Base-by-base conservation (phyloP, 208 protist species). In the Crithidia bombi region DNA sequence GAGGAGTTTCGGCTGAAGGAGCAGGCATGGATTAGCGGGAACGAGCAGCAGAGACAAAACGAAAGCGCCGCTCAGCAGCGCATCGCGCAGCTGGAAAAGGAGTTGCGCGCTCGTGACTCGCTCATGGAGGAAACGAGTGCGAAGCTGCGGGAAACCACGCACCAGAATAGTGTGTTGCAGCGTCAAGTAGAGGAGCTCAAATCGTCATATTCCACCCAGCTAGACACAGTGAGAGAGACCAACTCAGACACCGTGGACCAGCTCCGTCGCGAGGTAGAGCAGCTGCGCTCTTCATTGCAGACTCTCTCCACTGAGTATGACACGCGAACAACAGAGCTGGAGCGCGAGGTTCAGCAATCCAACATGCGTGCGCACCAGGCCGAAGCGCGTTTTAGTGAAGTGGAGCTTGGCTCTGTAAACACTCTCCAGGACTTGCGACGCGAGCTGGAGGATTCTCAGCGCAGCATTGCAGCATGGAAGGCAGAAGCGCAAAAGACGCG, bases 381-480 rank as follows among this genome's bases (percentile, higher is more conserved):
- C 6, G 86, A 92, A 69, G 62, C 73, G 33, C 79, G 75, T 15
- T 75, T 92, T 14, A 82, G 63, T 30, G 82, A 89, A 44, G 65
- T 86, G 39, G 62, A 69, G 51, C 33, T 80, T 49, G 70, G 64
- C 14, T 78, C 82, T 4, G 67, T 87, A 32, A 72, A 50, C 59
- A 83, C 81, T 3, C 46, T 91, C 67, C 79, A 77, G 12, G 83
- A 87, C 47, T 54, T 93, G 30, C 77, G 85, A 0, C 68, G 46
- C 35, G 82, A 90, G 39, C 61, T 94, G 10, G 86, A 91, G 15
- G 79, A 90, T 54, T 65, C 73, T 30, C 82, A 89, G 68, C 57
- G 67, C 54, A 75, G 75, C 47, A 75, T 73, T 26, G 72, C 68
- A 0, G 32, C 62, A 23, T 73, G 82, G 72, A 77, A 79, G 21